A percentile compares a stretch with the other conserved stretches of the same genome.
Conservation (phyloP, 495 filamentous ascomycete genomes). For the Barbatosphaeria neglecta region DNA sequence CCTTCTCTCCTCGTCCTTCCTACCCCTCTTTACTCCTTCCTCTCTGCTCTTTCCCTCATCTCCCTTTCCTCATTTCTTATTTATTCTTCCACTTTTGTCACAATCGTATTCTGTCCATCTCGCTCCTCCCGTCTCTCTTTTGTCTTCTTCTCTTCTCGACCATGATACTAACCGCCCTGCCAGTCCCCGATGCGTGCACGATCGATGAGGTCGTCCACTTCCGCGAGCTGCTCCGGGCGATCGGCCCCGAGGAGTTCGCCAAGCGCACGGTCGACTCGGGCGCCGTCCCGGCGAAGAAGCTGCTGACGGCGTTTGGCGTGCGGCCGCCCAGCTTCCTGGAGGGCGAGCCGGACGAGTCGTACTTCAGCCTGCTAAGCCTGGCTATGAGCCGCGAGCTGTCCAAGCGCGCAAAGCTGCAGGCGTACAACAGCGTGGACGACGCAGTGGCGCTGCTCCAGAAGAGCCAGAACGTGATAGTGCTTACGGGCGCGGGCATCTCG, state of each 20-base stretch:
- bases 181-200: slow-evolving; percentile 53
- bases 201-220: slow-evolving; percentile 58
- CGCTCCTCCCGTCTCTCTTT: neutral
- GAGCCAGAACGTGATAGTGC: slow-evolving; percentile 75
- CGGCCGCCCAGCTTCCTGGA: slow-evolving; percentile 66
- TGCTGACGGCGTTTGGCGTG: slow-evolving; percentile 88
- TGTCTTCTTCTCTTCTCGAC: neutral
- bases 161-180: neutral
- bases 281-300: slow-evolving; percentile 62
- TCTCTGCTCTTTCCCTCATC: neutral
- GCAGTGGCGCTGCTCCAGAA: slow-evolving; percentile 65
- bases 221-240: slow-evolving; percentile 55
- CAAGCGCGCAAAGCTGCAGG: slow-evolving; percentile 64
- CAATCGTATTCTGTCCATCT: slow-evolving; percentile 1
- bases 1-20: slow-evolving; percentile 2
- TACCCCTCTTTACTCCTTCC: neutral
- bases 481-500: slow-evolving; percentile 90
- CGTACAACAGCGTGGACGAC: slow-evolving; percentile 82
- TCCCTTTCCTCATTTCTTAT: neutral
- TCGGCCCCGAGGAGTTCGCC: slow-evolving; percentile 69
- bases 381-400: slow-evolving; percentile 74
- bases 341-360: slow-evolving; percentile 59
- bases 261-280: slow-evolving; percentile 57
- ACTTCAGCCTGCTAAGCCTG: slow-evolving; percentile 59
- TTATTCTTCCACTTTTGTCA: slow-evolving; percentile 2